Evolutionary conservation across 306 rosid genomes (phyloP).

Genomic region (Dryas drummondii): DNA sequence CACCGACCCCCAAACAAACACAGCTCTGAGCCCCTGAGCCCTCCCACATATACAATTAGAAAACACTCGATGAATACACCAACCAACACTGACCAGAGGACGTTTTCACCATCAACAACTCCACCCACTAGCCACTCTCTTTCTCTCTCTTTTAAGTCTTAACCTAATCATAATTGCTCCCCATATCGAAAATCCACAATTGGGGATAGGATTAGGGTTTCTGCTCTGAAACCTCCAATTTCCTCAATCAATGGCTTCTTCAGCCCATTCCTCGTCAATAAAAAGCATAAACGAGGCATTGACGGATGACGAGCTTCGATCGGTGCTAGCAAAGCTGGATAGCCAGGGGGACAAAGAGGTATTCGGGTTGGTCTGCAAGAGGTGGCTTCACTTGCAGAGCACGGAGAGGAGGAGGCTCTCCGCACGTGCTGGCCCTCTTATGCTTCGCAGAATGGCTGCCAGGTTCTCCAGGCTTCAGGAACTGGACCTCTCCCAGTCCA

Average conservation of each 20-base stretch:
- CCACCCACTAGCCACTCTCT: neutral
- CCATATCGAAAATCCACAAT: neutral
- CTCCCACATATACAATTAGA: no score
- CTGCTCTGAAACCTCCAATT: constrained; percentile 10
- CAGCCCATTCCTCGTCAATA: constrained; percentile 19
- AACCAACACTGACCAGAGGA: neutral
- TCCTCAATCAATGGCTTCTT: constrained; percentile 40
- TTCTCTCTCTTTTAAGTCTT: neutral
- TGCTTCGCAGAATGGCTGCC: constrained; percentile 82
- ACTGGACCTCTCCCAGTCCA: constrained; percentile 84
- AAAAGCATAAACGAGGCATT: constrained; percentile 60
- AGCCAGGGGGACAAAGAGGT: constrained; percentile 69
- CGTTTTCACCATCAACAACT: neutral
- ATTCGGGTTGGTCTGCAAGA: constrained; percentile 83
- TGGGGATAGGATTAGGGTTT: neutral
- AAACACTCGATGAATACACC: neutral
- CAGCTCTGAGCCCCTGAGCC: no score
- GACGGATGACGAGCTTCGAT: constrained; percentile 83
- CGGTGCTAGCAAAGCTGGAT: constrained; percentile 57
- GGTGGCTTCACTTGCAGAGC: constrained; percentile 92
- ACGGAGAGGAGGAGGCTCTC: constrained; percentile 83
- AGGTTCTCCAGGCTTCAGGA: constrained; percentile 71
- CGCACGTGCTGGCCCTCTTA: constrained; percentile 86
- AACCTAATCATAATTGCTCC: neutral
- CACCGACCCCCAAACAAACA: no score